Base-by-base conservation (phyloP, 1,284 basidiomycete species). In the Ustilago sp. region DNA sequence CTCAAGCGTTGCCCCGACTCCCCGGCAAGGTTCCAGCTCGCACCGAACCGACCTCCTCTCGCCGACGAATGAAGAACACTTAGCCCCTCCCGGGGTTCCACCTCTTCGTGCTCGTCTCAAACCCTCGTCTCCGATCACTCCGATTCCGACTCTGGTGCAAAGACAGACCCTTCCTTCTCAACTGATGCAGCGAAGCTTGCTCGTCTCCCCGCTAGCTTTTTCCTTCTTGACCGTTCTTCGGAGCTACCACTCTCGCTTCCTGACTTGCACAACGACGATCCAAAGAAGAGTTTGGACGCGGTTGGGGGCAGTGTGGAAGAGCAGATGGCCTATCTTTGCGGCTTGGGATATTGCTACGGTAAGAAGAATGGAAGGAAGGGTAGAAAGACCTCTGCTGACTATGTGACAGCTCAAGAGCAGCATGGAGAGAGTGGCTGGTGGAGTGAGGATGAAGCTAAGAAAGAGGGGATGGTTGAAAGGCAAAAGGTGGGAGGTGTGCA, bases 251-350 rank as follows among this genome's bases (percentile, higher is more conserved):
- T 76, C 0, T 76, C 74, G 13, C 32, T 61, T 0, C 51, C 52
- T 2, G 62, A 62, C 11, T 19, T 45, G 43, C 43, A 45, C 43
- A 45, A 45, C 13, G 38, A 35, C 5, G 43, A 45, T 11, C 7
- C 43, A 19, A 51, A 60, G 19, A 43, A 17, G 15, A 11, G 50
- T 12, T n/a, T 13, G 38, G 13, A 32, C 15, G 28, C 28, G 34
- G 23, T 47, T 6, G 62, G 55, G 35, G 31, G 62, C 8, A 58
- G 56, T n/a, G 63, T 69, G 9, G 72, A 66, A 38, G 74, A 74
- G 47, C 65, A 70, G 54, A 71, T 74, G 74, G 74, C 70, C 0
- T 77, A 74, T 34, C 70, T 77, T 8, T 77, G 70, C 34, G 74
- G 74, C 5, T 28, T 77, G 3, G 70, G 74, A 1, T 77, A 77